A percentile compares a stretch with the other conserved stretches of the same genome.
These are phyloP conservation scores for Aureobasidium melanogenum DNA, from an alignment of 2,329 filamentous ascomycete genomes.

Conservation along the genomic window DNA sequence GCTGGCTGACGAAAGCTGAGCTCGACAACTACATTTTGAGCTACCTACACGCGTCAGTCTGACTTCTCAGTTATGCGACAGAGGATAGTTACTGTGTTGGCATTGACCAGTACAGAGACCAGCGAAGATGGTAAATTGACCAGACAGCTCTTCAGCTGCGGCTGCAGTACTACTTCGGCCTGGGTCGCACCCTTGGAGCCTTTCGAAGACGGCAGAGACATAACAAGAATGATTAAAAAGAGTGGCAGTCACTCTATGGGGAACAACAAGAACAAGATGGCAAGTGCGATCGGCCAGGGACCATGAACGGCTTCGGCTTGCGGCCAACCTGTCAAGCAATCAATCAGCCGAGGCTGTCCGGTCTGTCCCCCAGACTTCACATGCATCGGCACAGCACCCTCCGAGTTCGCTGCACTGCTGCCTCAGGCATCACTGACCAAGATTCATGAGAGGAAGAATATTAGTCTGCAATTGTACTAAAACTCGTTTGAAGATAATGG, in stretches of 20 bases:
- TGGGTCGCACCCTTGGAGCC: background rate
- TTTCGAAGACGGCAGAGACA: background rate
- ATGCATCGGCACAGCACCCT: background rate
- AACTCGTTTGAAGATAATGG: background rate
- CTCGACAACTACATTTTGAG: slow-evolving; percentile 94
- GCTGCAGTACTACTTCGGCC: slow-evolving; percentile 76
- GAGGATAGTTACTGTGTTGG: slow-evolving; percentile 65
- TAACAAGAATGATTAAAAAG: background rate
- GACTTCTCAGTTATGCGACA: background rate
- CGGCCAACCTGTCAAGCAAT: background rate
- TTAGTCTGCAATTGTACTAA: background rate
- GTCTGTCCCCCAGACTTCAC: background rate
- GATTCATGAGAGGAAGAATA: background rate
- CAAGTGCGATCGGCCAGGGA: background rate
- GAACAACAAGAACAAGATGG: background rate
- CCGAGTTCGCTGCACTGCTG: background rate
- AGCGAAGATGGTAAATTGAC: slow-evolving; percentile 84
- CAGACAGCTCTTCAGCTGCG: slow-evolving; percentile 79
- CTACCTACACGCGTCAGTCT: slow-evolving; percentile 49
- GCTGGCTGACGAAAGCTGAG: slow-evolving; percentile 62
- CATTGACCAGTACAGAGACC: slow-evolving; percentile 75
- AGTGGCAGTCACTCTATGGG: background rate
- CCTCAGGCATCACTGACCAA: background rate
- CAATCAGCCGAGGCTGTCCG: slow-evolving; percentile 6
- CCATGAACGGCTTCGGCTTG: background rate